Evolutionary conservation across 306 rosid genomes (phyloP).

Genomic region (Casuarina cunninghamiana): DNA sequence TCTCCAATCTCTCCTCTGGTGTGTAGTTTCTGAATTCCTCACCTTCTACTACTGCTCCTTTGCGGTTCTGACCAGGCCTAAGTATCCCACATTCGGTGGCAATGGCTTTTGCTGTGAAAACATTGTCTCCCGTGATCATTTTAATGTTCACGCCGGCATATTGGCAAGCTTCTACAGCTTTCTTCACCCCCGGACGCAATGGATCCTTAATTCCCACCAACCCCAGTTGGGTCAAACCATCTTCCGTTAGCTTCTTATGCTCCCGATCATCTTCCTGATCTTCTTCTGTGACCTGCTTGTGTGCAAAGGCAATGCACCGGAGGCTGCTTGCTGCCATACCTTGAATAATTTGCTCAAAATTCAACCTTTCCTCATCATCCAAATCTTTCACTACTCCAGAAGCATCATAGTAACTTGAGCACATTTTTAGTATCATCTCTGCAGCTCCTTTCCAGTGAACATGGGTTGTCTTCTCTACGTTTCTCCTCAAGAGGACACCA

Average conservation of each 20-base stretch:
- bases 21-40: slow-evolving; percentile 31
- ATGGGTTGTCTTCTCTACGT: slow-evolving; percentile 15
- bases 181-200: slow-evolving; percentile 26
- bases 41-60: slow-evolving; percentile 34
- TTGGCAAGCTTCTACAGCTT: slow-evolving; percentile 35
- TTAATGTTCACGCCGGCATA: slow-evolving; percentile 25
- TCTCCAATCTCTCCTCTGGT: slow-evolving; percentile 32
- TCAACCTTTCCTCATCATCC: slow-evolving; percentile 5
- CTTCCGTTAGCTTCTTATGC: slow-evolving; percentile 10
- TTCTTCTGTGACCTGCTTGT: slow-evolving; percentile 15
- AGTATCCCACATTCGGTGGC: slow-evolving; percentile 38
- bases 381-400: slow-evolving; percentile 22
- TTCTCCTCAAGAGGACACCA: slow-evolving; percentile 28
- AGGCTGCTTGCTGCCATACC: slow-evolving; percentile 42
- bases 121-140: slow-evolving; percentile 37
- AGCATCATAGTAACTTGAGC: slow-evolving; percentile 38
- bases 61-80: not conserved
- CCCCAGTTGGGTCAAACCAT: slow-evolving; percentile 26
- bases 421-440: slow-evolving; percentile 30
- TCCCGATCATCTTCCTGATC: not conserved
- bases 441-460: slow-evolving; percentile 43
- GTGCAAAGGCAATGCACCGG: slow-evolving; percentile 43
- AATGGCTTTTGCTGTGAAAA: slow-evolving; percentile 37
- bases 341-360: slow-evolving; percentile 27
- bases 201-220: slow-evolving; percentile 40